Base-by-base conservation (phyloP, 2,329 filamentous ascomycete genomes). In the Colletotrichum viniferum region DNA sequence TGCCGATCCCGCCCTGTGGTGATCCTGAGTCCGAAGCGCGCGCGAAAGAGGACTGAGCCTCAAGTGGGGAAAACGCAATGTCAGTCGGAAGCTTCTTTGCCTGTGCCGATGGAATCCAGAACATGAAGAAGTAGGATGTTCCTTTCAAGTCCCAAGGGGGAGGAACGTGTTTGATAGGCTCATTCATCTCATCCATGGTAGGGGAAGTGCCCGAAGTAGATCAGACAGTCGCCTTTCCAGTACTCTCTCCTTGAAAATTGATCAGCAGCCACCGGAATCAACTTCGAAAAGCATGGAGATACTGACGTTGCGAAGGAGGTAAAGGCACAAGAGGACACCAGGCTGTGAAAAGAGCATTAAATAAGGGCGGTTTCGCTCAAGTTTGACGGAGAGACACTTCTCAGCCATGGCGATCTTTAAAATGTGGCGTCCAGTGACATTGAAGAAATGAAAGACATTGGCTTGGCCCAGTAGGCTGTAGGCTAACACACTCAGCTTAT, bases 41-140 rank as follows among this genome's bases (percentile, higher is more conserved):
- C 48, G 85, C 84, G 74, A 85, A 89, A 4, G 76, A 36, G 0
- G 87, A 87, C 0, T 75, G 70, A 10, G 80, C 83, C 78, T 90
- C 88, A 14, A 90, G 85, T 5, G 87, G 86, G 1, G 86, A 86
- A 78, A 86, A 89, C 13, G 86, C 80, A 60, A 86, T 80, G 1
- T 79, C 74, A 0, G 7, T 34, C 2, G 84, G 81, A 18, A 88
- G 81, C 10, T 80, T 77, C 28, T 76, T 75, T 21, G 81, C 81
- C 10, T 81, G 77, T 3, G 79, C 67, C 4, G 76, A 73, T 5
- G 83, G 79, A 1, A 82, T 83, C 82, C 83, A 87, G 79, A 87
- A 87, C 52, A 79, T 79, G 68, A 88, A 83, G 61, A 84, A 79
- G 79, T 87, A 89, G 65, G 86, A 80, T 12, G 86, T 86, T 32